Evolutionary conservation across 139 green algal species (phyloP), one percentile per base, ranked within the genome.

Genomic region (Tetraselmis chui): DNA sequence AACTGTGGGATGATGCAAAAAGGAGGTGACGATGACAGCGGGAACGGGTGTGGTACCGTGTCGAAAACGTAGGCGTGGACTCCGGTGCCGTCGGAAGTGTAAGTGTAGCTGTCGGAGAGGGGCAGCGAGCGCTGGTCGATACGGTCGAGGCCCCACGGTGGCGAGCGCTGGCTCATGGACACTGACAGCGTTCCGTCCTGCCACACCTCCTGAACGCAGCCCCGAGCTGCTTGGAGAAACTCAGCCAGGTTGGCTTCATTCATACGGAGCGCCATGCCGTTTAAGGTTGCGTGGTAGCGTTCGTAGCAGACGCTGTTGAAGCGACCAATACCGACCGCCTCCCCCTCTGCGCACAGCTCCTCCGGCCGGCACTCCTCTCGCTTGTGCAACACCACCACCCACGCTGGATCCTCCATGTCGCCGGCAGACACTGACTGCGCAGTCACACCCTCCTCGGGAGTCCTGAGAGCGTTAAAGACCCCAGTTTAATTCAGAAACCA

Each of bases 41-140:
- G n/a, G n/a, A n/a, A n/a, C n/a, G n/a, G n/a, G n/a, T n/a, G n/a
- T n/a, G n/a, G n/a, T 80, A 85, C 88, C 23, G 89, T 92, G 79
- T 92, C 89, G 5, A 92, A 31, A 30, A 91, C 67, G 32, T 92
- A 92, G 2, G 67, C 30, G 29, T 90, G 87, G 1, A 90, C 85
- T 0, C 87, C 87, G 31, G 80, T 82, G 30, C 85, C 87, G 1
- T 59, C 81, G 11, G 31, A 32, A 11, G 81, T 84, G 59, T 90
- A 90, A 28, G 84, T 31, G 59, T 89, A 90, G 45, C 67, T 30
- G 32, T 84, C 76, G 28, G 90, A 79, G 23, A 89, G 83, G 23
- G 74, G 80, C 5, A 78, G 59, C n/a, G 23, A 28, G 30, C 31
- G 23, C 67, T 88, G 83, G 76, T 90, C 87, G 23, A 89, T 80